Evolutionary conservation across 2,329 filamentous ascomycete genomes (phyloP).

Genomic region (Rutstroemia sp.): DNA sequence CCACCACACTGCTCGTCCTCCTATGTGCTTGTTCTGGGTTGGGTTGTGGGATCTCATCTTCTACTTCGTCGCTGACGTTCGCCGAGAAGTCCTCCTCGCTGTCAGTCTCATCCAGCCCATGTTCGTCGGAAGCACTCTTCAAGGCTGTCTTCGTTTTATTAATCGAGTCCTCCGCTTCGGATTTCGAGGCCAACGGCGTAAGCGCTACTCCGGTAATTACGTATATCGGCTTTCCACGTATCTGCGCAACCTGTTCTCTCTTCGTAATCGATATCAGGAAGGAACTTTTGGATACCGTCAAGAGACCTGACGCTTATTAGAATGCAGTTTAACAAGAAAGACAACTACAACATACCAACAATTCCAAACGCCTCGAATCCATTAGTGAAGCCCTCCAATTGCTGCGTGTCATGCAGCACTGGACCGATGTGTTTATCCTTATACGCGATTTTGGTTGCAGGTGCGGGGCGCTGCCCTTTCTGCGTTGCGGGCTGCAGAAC

Average conservation of each 20-base stretch:
- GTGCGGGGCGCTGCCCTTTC: slow-evolving; percentile 23
- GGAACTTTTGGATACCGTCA: slow-evolving; percentile 71
- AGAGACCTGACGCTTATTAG: slow-evolving; percentile 52
- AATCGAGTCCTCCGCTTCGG: slow-evolving; percentile 68
- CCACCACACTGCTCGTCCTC: slow-evolving; percentile 58
- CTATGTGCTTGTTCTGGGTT: slow-evolving; percentile 14
- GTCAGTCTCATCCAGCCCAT: slow-evolving; percentile 31
- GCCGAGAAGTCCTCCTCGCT: slow-evolving; percentile 38
- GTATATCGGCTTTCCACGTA: slow-evolving; percentile 76
- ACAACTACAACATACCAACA: slow-evolving; percentile 25
- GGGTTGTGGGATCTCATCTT: slow-evolving; percentile 28
- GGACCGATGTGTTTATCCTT: slow-evolving; percentile 24
- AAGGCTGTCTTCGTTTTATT: slow-evolving; percentile 45
- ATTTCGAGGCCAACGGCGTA: slow-evolving; percentile 75
- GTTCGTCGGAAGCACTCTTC: slow-evolving; percentile 30
- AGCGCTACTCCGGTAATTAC: slow-evolving; percentile 82
- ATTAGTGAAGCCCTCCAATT: slow-evolving; percentile 14
- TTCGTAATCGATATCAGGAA: slow-evolving; percentile 84
- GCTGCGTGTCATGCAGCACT: slow-evolving; percentile 13
- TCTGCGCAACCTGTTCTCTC: slow-evolving; percentile 81
- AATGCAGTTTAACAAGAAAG: neutral
- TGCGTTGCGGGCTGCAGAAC: slow-evolving; percentile 28
- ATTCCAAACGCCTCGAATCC: slow-evolving; percentile 31
- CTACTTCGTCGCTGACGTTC: slow-evolving; percentile 35
- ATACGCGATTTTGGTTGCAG: slow-evolving; percentile 27